phyloP scores from a whole-genome alignment of 1,139 yeast genomes.

The Debaryomyces sp. region DNA sequence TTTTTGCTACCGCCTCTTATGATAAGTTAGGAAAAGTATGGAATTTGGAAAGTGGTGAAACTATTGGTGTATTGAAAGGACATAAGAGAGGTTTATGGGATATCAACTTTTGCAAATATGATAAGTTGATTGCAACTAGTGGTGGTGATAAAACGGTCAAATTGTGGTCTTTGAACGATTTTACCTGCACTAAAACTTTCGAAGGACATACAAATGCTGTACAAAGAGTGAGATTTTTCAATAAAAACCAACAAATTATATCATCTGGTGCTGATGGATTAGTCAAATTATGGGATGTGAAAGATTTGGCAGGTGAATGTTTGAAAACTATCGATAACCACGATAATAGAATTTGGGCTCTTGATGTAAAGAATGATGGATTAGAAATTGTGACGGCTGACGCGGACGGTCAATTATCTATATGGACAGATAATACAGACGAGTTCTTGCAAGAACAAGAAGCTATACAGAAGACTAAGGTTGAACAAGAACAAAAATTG shows the following conservation, averaged over 20 bases:
- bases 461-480: constrained; percentile 54
- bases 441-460: constrained; percentile 57
- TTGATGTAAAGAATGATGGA: constrained; percentile 69
- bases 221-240: constrained; percentile 74
- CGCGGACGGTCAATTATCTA: constrained; percentile 88
- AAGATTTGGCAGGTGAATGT: constrained; percentile 67
- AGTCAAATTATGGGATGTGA: constrained; percentile 84
- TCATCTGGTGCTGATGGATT: constrained; percentile 95
- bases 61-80: constrained; percentile 80
- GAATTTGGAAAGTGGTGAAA: constrained; percentile 82
- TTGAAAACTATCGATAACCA: constrained; percentile 86
- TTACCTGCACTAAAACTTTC: constrained; percentile 74
- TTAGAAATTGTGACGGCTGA: constrained; percentile 79
- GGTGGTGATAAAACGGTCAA: constrained; percentile 91
- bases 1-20: constrained; percentile 93
- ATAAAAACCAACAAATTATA: constrained; percentile 67
- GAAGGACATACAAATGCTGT: constrained; percentile 96
- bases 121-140: constrained; percentile 73
- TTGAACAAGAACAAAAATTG: constrained; percentile 88
- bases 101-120: constrained; percentile 77
- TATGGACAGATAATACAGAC: constrained; percentile 88
- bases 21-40: constrained; percentile 91
- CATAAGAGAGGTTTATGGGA: constrained; percentile 97
- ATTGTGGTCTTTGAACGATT: constrained; percentile 84
- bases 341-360: constrained; percentile 93